phyloP scores from a whole-genome alignment of 2,329 filamentous ascomycete genomes.

The Chaetomiaceae sp. region DNA sequence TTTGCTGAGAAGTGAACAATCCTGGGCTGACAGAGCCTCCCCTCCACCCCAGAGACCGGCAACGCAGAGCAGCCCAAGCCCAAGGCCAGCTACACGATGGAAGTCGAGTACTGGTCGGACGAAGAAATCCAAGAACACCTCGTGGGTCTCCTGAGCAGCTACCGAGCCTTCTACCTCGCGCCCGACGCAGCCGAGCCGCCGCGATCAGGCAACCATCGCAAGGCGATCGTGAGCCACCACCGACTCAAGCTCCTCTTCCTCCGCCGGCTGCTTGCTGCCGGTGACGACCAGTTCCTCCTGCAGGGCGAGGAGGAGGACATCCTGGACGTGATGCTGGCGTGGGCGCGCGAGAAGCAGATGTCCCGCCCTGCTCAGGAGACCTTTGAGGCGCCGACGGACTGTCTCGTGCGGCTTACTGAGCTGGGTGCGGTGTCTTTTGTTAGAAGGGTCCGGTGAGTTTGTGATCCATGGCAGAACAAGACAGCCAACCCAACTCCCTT shows the following conservation, averaged over 20 bases:
- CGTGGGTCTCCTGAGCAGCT: slow-evolving; percentile 13
- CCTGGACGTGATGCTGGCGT: slow-evolving; percentile 15
- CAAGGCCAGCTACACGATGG: slow-evolving; percentile 2
- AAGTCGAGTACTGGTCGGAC: slow-evolving; percentile 15
- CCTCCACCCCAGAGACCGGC: neutral
- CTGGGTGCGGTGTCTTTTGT: slow-evolving; percentile 9
- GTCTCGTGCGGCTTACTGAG: neutral
- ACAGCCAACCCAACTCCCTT: neutral
- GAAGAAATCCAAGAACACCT: slow-evolving; percentile 18
- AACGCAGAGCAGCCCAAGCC: neutral
- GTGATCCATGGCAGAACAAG: neutral
- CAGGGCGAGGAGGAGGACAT: slow-evolving; percentile 21
- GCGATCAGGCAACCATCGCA: neutral
- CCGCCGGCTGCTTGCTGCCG: slow-evolving; percentile 8
- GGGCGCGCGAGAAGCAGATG: slow-evolving; percentile 12
- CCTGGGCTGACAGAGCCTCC: neutral
- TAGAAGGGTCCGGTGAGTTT: slow-evolving; percentile 15
- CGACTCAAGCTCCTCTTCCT: slow-evolving; percentile 15
- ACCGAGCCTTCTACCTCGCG: slow-evolving; percentile 18
- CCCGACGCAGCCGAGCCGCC: slow-evolving; percentile 2
- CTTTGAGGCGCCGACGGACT: slow-evolving; percentile 6
- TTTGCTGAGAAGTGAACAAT: neutral
- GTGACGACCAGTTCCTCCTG: slow-evolving; percentile 14
- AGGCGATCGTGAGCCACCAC: slow-evolving; percentile 6
- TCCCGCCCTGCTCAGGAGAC: neutral